Conservation (phyloP, 371 early-diverging fungal genomes). For the Mucor sp. region DNA sequence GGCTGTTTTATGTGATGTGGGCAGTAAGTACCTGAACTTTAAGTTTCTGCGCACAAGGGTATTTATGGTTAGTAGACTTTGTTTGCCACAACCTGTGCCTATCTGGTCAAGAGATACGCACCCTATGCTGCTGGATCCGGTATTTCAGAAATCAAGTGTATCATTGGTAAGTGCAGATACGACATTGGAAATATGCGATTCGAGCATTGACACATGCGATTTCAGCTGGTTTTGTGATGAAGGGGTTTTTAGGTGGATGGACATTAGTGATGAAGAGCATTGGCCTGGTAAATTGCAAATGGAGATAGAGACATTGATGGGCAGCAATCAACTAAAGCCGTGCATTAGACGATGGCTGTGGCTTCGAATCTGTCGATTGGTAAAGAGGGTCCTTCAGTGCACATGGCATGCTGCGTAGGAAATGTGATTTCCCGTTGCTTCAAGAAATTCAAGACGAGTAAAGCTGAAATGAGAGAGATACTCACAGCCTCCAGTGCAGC, state of each 20-base stretch:
- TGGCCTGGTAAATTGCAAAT: conserved; percentile 58
- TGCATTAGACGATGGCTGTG: conserved; percentile 71
- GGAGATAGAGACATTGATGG: neutral
- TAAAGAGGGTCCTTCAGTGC: conserved; percentile 96
- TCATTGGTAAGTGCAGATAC: conserved; percentile 65
- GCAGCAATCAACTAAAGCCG: neutral
- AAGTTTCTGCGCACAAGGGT: neutral
- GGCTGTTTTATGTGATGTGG: conserved; percentile 59
- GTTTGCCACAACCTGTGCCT: conserved; percentile 61
- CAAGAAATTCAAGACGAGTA: conserved; percentile 80
- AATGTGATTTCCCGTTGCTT: conserved; percentile 87
- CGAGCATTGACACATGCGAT: neutral
- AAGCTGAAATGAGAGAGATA: conserved; percentile 90
- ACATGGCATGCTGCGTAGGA: conserved; percentile 91
- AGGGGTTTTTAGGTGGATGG: conserved; percentile 84
- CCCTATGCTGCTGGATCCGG: conserved; percentile 95
- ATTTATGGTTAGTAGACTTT: conserved; percentile 42
- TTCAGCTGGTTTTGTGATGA: conserved; percentile 85
- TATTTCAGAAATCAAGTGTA: conserved; percentile 95
- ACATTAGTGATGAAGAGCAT: conserved; percentile 89
- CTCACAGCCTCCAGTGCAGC: conserved; percentile 93
- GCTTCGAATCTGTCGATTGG: conserved; percentile 91
- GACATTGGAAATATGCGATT: neutral
- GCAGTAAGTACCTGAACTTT: conserved; percentile 49
- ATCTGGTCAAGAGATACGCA: conserved; percentile 70